Evolutionary conservation across 2,329 filamentous ascomycete species (phyloP).

Genomic region (Aspergillus chevalieri): DNA sequence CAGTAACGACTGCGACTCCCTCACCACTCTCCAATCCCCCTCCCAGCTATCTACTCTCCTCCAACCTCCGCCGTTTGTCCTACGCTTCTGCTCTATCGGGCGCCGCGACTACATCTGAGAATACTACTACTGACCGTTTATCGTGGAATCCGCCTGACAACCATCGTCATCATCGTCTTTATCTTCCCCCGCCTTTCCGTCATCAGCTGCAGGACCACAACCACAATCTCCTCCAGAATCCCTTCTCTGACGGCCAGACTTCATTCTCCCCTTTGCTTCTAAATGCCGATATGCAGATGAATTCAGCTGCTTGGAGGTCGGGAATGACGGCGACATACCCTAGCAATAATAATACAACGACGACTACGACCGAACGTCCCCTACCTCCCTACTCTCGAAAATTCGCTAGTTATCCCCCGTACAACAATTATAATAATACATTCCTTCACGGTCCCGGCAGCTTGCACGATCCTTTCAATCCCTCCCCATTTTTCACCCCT

Average conservation of each 20-base stretch:
- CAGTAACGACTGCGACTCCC: slow-evolving; percentile 18
- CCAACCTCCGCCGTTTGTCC: slow-evolving; percentile 49
- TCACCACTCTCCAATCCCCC: slow-evolving; percentile 27
- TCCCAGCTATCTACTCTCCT: slow-evolving; percentile 26
- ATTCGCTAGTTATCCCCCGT: slow-evolving; percentile 32
- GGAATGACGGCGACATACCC: slow-evolving; percentile 11
- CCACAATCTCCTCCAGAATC: slow-evolving; percentile 28
- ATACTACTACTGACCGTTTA: neutral
- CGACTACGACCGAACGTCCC: slow-evolving; percentile 22
- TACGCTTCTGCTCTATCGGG: slow-evolving; percentile 58
- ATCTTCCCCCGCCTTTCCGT: slow-evolving; percentile 29
- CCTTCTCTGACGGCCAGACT: slow-evolving; percentile 21
- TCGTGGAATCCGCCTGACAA: slow-evolving; percentile 17
- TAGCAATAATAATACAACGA: neutral
- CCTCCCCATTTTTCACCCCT: slow-evolving; percentile 63
- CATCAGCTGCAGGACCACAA: slow-evolving; percentile 1
- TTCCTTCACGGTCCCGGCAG: slow-evolving; percentile 17
- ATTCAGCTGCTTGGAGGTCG: slow-evolving; percentile 43
- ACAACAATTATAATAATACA: slow-evolving; percentile 12
- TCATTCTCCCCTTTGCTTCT: slow-evolving; percentile 21
- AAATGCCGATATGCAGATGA: slow-evolving; percentile 46
- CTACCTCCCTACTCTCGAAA: slow-evolving; percentile 46
- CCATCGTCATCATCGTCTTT: slow-evolving; percentile 32
- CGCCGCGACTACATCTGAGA: slow-evolving; percentile 29
- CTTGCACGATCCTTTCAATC: slow-evolving; percentile 23